Percentiles rank a stretch among this genome's conserved stretches.
phyloP scores from a whole-genome alignment of 352 stramenopile species.

The Phytopythium litorale region DNA sequence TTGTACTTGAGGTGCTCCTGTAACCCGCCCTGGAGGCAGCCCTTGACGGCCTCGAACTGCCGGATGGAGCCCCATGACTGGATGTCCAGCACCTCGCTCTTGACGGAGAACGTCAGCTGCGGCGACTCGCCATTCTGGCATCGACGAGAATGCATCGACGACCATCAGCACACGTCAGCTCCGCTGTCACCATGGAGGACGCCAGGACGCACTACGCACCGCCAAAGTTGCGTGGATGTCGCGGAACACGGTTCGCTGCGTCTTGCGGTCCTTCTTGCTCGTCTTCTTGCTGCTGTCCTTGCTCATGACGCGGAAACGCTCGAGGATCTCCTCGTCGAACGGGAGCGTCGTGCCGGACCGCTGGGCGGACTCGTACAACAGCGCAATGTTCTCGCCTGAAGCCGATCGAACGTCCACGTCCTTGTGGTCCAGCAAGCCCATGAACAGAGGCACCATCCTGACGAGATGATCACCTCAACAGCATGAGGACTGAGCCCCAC shows the following conservation, averaged over 20 bases:
- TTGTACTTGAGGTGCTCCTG: constrained; percentile 90
- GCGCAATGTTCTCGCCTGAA: constrained; percentile 82
- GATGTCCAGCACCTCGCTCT: constrained; percentile 71
- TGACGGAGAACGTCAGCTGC: constrained; percentile 71
- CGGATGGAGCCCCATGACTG: constrained; percentile 75
- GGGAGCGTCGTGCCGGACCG: constrained; percentile 43
- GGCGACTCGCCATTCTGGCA: constrained; percentile 71
- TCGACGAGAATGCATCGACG: constrained; percentile 3
- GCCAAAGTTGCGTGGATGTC: constrained; percentile 78
- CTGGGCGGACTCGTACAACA: constrained; percentile 69
- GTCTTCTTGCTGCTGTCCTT: constrained; percentile 89
- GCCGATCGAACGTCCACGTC: constrained; percentile 80
- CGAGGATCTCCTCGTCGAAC: constrained; percentile 64
- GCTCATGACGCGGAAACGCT: constrained; percentile 73
- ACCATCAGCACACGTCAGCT: neutral
- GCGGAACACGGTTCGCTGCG: constrained; percentile 78
- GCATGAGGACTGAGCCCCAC: neutral
- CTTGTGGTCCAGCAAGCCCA: constrained; percentile 67
- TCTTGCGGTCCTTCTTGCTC: constrained; percentile 88
- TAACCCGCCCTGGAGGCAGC: constrained; percentile 61
- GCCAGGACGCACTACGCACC: constrained; percentile 24
- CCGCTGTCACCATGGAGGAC: no score
- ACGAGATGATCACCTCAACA: neutral
- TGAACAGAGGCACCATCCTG: constrained; percentile 67
- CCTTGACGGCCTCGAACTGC: constrained; percentile 83